phyloP scores from a whole-genome alignment of 176 grass and related monocot genomes.

The Rhynchospora tenuis region DNA sequence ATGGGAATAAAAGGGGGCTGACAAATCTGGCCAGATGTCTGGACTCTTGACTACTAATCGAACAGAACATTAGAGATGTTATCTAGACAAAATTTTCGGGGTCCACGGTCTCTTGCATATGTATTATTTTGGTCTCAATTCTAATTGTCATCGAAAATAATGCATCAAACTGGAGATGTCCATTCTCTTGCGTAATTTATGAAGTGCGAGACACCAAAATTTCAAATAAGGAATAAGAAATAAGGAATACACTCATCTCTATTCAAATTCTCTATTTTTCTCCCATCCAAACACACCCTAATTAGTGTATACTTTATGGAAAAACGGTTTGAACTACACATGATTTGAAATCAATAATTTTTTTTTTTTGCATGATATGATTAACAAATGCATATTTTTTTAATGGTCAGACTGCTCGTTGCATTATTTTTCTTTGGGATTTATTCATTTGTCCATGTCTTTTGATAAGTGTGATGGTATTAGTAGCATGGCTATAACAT shows the following conservation, averaged over 20 bases:
- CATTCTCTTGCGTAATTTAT: too few relatives aligned
- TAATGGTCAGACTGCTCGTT: not conserved
- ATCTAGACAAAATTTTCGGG: not conserved
- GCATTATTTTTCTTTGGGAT: not conserved
- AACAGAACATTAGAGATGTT: not conserved
- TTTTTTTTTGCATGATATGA: not conserved
- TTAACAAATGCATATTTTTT: not conserved
- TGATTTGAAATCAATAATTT: not conserved
- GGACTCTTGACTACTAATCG: not conserved
- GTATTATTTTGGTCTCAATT: too few relatives aligned
- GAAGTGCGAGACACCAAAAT: too few relatives aligned
- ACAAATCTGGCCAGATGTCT: conserved; percentile 10
- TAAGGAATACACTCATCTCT: too few relatives aligned
- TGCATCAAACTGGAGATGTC: too few relatives aligned
- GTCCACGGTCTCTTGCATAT: too few relatives aligned
- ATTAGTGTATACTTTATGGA: too few relatives aligned
- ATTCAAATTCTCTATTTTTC: too few relatives aligned
- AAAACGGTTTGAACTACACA: not conserved
- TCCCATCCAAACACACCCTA: too few relatives aligned
- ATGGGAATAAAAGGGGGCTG: conserved; percentile 8
- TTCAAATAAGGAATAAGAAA: too few relatives aligned
- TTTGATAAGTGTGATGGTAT: not conserved
- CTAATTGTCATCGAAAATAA: too few relatives aligned
- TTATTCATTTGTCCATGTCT: not conserved
- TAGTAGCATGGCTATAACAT: not conserved